Evolutionary conservation across 2,329 filamentous ascomycete genomes (phyloP).

Genomic region (Arthrobotrys conoides): DNA sequence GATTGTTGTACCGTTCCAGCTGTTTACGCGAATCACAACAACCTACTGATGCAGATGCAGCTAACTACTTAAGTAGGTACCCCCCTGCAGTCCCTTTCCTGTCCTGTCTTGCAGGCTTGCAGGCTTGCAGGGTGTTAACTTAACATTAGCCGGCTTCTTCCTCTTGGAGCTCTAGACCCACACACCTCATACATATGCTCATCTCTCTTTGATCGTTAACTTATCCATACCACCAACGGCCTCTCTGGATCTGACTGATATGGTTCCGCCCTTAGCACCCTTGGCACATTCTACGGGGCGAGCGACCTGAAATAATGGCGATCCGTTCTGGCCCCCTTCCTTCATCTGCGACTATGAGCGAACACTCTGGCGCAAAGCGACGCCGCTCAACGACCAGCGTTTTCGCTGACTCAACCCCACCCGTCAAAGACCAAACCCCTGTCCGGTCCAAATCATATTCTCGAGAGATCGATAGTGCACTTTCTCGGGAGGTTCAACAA

Average conservation of each 20-base stretch:
- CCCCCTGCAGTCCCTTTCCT: not conserved
- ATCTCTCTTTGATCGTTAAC: not conserved
- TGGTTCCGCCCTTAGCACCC: slow-evolving; percentile 9
- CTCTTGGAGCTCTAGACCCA: slow-evolving; percentile 1
- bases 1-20: not conserved
- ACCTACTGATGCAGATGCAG: slow-evolving; percentile 4
- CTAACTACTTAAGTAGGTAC: no score
- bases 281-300: slow-evolving; percentile 14
- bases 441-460: slow-evolving; percentile 2
- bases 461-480: slow-evolving; percentile 27
- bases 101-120: not conserved
- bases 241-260: not conserved
- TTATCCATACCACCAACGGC: no score
- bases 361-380: slow-evolving; percentile 11
- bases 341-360: not conserved
- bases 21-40: slow-evolving; percentile 33
- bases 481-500: slow-evolving; percentile 51
- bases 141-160: no score
- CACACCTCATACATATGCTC: not conserved
- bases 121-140: no score
- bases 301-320: slow-evolving; percentile 11
- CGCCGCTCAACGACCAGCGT: slow-evolving; percentile 53
- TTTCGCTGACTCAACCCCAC: slow-evolving; percentile 30
- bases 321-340: not conserved
- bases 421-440: slow-evolving; percentile 8